phyloP scores from a whole-genome alignment of 306 rosid genomes.

The Trichosanthes truncata region DNA sequence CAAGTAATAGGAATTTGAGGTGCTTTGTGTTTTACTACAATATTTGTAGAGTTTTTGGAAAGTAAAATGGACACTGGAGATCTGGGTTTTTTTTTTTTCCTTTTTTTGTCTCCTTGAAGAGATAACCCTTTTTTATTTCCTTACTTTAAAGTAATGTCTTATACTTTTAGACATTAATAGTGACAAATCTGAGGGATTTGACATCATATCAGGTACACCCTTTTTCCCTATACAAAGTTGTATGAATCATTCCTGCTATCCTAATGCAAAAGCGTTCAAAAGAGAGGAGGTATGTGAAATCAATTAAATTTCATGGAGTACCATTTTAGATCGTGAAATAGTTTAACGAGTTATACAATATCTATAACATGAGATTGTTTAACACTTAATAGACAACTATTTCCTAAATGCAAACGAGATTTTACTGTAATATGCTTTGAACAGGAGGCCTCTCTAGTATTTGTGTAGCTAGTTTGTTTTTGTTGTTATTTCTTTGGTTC shows the following conservation, averaged over 20 bases:
- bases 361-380: neutral
- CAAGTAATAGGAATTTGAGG: neutral
- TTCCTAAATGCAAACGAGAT: neutral
- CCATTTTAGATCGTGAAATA: neutral
- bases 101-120: no score
- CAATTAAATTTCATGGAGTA: neutral
- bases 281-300: conserved; percentile 64
- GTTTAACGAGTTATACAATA: neutral
- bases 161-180: neutral
- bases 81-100: no score
- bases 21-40: neutral
- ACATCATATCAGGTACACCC: conserved; percentile 53
- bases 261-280: conserved; percentile 91
- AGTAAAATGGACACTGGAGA: no score
- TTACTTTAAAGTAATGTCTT: neutral
- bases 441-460: no score
- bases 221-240: conserved; percentile 91
- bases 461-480: no score
- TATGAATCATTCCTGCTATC: conserved; percentile 89
- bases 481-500: no score
- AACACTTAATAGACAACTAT: neutral
- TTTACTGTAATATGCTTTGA: no score
- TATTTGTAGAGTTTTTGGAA: neutral
- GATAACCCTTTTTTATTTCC: no score
- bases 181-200: neutral